Evolutionary conservation across 2,329 filamentous ascomycete genomes (phyloP), one percentile per base, ranked within the genome.

Genomic region (Ophiognomonia clavigignenti-juglandacearum): DNA sequence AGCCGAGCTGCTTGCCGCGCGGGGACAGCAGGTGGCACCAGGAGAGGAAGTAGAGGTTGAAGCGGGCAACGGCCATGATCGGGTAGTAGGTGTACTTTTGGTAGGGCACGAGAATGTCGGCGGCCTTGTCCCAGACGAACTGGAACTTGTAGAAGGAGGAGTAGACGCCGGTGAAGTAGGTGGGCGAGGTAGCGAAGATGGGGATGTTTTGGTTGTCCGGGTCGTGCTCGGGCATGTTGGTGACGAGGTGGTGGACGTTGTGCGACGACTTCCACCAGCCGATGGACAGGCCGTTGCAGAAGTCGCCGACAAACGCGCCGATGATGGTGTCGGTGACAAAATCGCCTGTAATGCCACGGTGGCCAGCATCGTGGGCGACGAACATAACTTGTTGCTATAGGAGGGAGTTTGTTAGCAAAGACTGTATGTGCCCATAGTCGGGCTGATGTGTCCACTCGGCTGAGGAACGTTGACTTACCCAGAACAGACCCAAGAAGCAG

Each of bases 261-360:
- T 85, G 82, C 43, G 75, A 82, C 56, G 76, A 77, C 67, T 85
- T 85, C 81, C 81, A 85, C 81, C 81, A 85, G 16, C 81, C 80
- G 45, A 85, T 79, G 3, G 78, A 82, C 16, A 85, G 68, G 29
- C 81, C 81, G 53, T 80, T 82, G 66, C 78, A 79, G 56, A 83
- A 82, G 57, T 84, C 79, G 38, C 77, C 81, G 29, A 85, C 70
- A 55, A 83, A 80, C 50, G 82, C 73, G 39, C 73, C 81, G 45
- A 85, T 79, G 4, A 82, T 57, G 0, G 77, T 80, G 58, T 85
- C 81, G 16, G 68, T 54, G 3, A 71, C 63, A 53, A 82, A 83
- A 58, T 75, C 75, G 50, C 74, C 69, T 0, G 81, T 82, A 51
- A 85, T 84, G 50, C 77, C 80, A 23, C 73, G 68, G 57, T 84